Base-by-base conservation (phyloP, 768 basidiomycete species). In the Leccinum obscurum region DNA sequence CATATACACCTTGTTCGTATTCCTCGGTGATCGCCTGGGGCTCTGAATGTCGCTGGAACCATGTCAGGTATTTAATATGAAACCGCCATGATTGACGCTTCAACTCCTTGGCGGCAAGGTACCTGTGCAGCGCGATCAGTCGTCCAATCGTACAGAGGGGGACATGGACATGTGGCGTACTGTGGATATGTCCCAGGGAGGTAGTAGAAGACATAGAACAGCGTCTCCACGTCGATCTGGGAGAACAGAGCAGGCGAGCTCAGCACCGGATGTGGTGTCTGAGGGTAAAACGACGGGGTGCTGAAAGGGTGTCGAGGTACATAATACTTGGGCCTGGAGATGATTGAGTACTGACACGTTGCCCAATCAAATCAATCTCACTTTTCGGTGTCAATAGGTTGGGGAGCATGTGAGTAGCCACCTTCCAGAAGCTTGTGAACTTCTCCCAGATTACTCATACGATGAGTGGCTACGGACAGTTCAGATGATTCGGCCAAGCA, bases 181-280 rank as follows among this genome's bases (percentile, higher is more conserved):
- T 99, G 97, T 74, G 95, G 93, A 79, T 98, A 98, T 66, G 96
- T 97, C 59, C 95, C 95, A 11, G 95, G 93, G 54, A 92, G 85
- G 78, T 93, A 98, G 79, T 99, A 99, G 77, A 99, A 99, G 69
- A 98, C 91, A 78, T 95, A 99, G 77, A 99, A 98, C 10, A 98
- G 80, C 20, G 96, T 98, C 78, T 99, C 97, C 53, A 97, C 88
- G 64, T 99, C 97, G 62, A 98, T 83, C 72, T 95, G 91, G 34
- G 89, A 81, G 72, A 95, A 97, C 54, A 98, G 84, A 9, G 83
- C 85, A 37, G 94, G 85, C 56, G 93, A 90, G 68, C 85, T 92
- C 60, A 98, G 78, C 50, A 91, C 80, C 17, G 88, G 83, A 65
- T 89, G 85, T 32, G 93, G 93, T 57, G 86, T 75, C 75, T 98